Evolutionary conservation across 805 yeast genomes (phyloP), one percentile per base, ranked within the genome.

Genomic region (Candida saitoana): DNA sequence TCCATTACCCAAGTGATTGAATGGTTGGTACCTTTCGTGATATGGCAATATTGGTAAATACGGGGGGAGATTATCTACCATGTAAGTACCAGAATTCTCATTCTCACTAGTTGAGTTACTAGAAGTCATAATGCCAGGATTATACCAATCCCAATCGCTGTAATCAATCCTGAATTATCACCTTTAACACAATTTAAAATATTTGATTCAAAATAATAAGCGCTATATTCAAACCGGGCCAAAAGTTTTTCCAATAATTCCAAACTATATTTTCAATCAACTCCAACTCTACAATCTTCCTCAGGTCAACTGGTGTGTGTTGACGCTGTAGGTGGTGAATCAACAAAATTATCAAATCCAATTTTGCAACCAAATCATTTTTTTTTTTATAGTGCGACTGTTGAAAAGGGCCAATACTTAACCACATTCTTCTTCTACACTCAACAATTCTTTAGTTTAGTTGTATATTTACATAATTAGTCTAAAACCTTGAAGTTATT

Each of bases 1-100:
- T 1, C 95, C 95, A 42, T 73, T 75, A 0, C 95, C 95, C 44
- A 86, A 61, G 36, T 67, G 69, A 34, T 76, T 70, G 6, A 84
- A 65, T 3, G 68, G 48, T 40, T 71, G 74, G 54, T 80, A 85
- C 18, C 47, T 44, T 7, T 40, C 48, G 18, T 45, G 42, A 34
- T 49, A 49, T 8, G 53, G 43, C 33, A 42, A 45, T 37, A 52
- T 27, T 17, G 52, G 42, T n/a, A 47, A 27, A 32, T 42, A 36
- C 11, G 31, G 7, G 22, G 38, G 40, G 9, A 37, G 15, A 27
- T 37, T 27, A 8, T 18, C 25, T 5, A 14, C 16, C 7, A 5
- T 29, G 11, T 6, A 9, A 29, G 12, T 6, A 14, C 16, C 16
- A 29, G n/a, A 6, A 12, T 12, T 6, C 5, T 14, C 16, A 29